Conservation (phyloP, 805 yeast species). For the Candida ascalaphidarum region DNA sequence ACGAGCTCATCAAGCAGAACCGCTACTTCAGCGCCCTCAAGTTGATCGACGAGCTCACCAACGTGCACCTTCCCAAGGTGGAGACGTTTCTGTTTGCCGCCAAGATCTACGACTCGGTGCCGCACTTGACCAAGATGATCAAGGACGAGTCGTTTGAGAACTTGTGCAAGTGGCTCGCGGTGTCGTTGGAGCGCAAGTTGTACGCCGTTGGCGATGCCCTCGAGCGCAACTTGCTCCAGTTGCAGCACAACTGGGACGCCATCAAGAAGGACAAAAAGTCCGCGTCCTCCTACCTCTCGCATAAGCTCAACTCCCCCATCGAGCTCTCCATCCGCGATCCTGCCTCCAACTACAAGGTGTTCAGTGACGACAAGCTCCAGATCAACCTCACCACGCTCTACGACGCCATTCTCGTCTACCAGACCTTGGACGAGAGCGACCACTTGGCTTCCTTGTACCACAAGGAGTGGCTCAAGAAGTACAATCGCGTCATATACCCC, state of each 20-base stretch:
- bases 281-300: constrained; percentile 31
- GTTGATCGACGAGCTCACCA: constrained; percentile 65
- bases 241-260: constrained; percentile 54
- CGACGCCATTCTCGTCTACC: constrained; percentile 77
- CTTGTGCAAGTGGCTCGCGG: constrained; percentile 56
- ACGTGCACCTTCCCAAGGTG: constrained; percentile 59
- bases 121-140: constrained; percentile 64
- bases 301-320: constrained; percentile 77
- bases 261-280: constrained; percentile 35
- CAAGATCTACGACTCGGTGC: constrained; percentile 67
- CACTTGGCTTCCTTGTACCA: constrained; percentile 54
- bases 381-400: constrained; percentile 67
- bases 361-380: constrained; percentile 28
- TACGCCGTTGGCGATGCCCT: constrained; percentile 48
- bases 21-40: constrained; percentile 83
- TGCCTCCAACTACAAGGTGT: constrained; percentile 37
- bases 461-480: constrained; percentile 63
- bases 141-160: constrained; percentile 65
- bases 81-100: constrained; percentile 69
- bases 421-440: constrained; percentile 60
- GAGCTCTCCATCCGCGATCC: constrained; percentile 70
- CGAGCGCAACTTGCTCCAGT: constrained; percentile 42
- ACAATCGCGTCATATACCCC: constrained; percentile 64
- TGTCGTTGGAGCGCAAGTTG: constrained; percentile 53
- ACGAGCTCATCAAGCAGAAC: constrained; percentile 65